Percentiles rank a stretch among this genome's conserved stretches.
Conservation (phyloP, 495 filamentous ascomycete genomes). For the Neurospora terricola region DNA sequence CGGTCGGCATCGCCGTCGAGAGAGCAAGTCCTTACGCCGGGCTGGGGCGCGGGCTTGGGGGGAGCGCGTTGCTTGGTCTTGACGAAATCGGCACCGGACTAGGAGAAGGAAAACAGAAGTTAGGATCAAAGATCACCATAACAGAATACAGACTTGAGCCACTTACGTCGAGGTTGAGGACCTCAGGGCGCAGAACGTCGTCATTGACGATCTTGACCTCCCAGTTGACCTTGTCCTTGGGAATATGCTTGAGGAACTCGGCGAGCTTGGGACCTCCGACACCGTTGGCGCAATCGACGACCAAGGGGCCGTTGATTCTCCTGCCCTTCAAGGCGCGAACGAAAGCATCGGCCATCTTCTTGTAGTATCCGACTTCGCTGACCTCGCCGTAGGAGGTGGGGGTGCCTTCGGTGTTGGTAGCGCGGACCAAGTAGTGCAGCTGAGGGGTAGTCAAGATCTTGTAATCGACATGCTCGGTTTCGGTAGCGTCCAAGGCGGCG, state of each 20-base stretch:
- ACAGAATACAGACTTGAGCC: not conserved
- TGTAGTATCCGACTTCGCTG: constrained; percentile 85
- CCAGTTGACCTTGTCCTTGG: constrained; percentile 51
- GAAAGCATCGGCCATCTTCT: constrained; percentile 78
- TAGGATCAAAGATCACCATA: not conserved
- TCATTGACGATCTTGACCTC: constrained; percentile 87
- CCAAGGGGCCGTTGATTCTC: constrained; percentile 58
- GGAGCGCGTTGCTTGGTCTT: constrained; percentile 94
- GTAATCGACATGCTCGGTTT: constrained; percentile 65
- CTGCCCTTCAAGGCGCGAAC: constrained; percentile 66
- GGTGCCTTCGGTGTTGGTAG: constrained; percentile 81
- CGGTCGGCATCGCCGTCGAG: constrained; percentile 94
- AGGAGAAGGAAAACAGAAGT: constrained; percentile 11
- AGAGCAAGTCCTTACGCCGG: constrained; percentile 77
- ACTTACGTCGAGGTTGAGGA: constrained; percentile 75
- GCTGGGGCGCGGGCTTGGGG: constrained; percentile 63
- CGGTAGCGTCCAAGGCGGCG: constrained; percentile 65
- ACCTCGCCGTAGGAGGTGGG: constrained; percentile 76
- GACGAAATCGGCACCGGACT: constrained; percentile 95
- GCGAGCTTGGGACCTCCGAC: constrained; percentile 87
- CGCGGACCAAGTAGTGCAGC: constrained; percentile 90
- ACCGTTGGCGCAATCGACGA: constrained; percentile 93
- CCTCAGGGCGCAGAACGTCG: constrained; percentile 77
- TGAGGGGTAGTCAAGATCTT: constrained; percentile 90
- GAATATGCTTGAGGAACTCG: constrained; percentile 78